Percentiles rank a stretch among this genome's conserved stretches.
Conservation (phyloP, 2,329 filamentous ascomycete species). For the Monilinia fructicola region DNA sequence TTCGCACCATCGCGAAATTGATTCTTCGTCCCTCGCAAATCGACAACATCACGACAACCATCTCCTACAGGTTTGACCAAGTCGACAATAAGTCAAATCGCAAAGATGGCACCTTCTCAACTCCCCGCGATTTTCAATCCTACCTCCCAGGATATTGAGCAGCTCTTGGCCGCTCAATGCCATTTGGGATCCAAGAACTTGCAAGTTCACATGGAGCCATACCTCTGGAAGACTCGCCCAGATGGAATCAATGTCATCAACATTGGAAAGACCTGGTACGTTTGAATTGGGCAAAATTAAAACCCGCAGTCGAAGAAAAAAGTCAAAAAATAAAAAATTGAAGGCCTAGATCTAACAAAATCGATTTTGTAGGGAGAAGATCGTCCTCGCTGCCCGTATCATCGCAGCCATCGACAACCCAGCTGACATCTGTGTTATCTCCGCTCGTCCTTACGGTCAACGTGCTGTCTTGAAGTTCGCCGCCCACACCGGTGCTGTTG, state of each 20-base stretch:
- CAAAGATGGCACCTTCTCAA: conserved; percentile 93
- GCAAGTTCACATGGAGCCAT: conserved; percentile 99
- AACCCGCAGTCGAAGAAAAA: conserved; percentile 47
- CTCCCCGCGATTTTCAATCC: conserved; percentile 95
- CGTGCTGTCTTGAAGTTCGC: conserved; percentile 99
- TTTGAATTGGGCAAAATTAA: conserved; percentile 11
- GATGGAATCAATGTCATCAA: conserved; percentile 99
- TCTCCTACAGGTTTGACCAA: conserved; percentile 36
- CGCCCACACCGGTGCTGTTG: conserved; percentile 93
- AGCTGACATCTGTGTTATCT: conserved; percentile 98
- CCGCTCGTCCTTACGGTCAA: conserved; percentile 98
- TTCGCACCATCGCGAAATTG: conserved; percentile 23
- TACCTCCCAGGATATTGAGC: conserved; percentile 97
- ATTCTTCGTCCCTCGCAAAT: conserved; percentile 30
- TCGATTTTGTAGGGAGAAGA: conserved; percentile 80
- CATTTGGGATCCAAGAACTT: conserved; percentile 99
- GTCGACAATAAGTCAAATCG: conserved; percentile 47
- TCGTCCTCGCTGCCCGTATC: conserved; percentile 96
- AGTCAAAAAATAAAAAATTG: conserved; percentile 73
- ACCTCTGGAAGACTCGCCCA: conserved; percentile 99
- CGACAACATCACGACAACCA: conserved; percentile 27
- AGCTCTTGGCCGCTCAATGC: conserved; percentile 94
- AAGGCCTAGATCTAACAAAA: conserved; percentile 99
- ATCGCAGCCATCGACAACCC: conserved; percentile 99
- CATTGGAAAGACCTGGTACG: conserved; percentile 99